These are phyloP conservation scores for Puccinia coronata DNA, from an alignment of 1,284 basidiomycete species.

Conservation along the genomic window DNA sequence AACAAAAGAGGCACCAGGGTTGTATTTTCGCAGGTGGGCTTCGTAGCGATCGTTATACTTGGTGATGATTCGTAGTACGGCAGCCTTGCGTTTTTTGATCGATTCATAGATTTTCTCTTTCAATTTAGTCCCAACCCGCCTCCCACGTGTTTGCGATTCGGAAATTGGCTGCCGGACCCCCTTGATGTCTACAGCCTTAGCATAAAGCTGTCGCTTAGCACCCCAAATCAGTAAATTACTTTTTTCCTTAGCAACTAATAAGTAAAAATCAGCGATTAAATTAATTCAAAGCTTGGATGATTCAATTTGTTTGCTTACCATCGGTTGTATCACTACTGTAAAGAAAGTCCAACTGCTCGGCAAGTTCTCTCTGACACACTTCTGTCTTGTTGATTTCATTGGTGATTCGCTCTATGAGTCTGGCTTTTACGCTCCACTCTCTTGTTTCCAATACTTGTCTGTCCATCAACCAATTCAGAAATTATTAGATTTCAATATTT, in stretches of 20 bases:
- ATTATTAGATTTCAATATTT: too few relatives aligned
- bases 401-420: neutral
- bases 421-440: neutral
- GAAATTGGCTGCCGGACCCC: neutral
- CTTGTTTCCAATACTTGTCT: neutral
- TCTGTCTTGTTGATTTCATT: neutral
- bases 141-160: neutral
- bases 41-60: constrained; percentile 10
- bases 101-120: constrained; percentile 22
- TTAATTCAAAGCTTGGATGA: neutral
- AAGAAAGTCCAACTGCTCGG: neutral
- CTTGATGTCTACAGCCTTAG: neutral
- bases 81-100: neutral
- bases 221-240: neutral
- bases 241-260: neutral
- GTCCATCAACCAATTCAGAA: too few relatives aligned
- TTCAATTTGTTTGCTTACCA: neutral
- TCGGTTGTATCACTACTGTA: neutral
- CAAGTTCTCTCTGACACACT: neutral
- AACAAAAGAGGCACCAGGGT: neutral
- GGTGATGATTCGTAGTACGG: neutral
- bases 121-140: neutral
- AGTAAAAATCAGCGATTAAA: neutral
- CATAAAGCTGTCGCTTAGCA: neutral
- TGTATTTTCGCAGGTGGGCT: neutral